These are phyloP conservation scores for Kodamaea arcana DNA, from an alignment of 1,139 yeast species.

Conservation along the genomic window DNA sequence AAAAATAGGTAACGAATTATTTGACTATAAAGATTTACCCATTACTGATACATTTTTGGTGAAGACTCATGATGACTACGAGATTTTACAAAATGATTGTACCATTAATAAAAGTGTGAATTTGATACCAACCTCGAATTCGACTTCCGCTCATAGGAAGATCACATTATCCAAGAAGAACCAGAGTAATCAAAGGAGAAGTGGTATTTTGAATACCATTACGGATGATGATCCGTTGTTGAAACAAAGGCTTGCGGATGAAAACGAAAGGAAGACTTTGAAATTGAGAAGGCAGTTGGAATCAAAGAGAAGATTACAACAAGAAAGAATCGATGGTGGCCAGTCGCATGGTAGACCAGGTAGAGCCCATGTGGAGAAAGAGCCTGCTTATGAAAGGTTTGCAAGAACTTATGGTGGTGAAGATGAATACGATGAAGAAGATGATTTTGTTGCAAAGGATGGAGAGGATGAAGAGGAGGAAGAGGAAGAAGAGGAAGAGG, in stretches of 20 bases:
- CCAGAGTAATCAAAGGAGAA: slow-evolving; percentile 57
- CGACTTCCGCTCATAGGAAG: slow-evolving; percentile 74
- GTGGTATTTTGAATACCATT: slow-evolving; percentile 57
- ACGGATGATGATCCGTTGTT: slow-evolving; percentile 86
- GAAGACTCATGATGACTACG: slow-evolving; percentile 66
- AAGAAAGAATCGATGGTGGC: slow-evolving; percentile 36
- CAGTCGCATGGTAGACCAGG: slow-evolving; percentile 13
- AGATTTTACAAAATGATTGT: slow-evolving; percentile 58
- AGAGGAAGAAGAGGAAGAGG: slow-evolving; percentile 37
- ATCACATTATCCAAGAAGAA: slow-evolving; percentile 70
- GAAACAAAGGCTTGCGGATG: slow-evolving; percentile 77
- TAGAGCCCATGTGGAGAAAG: slow-evolving; percentile 21
- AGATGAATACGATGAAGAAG: slow-evolving; percentile 44
- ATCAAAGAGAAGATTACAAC: slow-evolving; percentile 47
- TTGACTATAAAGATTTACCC: slow-evolving; percentile 69
- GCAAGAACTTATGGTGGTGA: slow-evolving; percentile 40
- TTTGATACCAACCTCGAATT: slow-evolving; percentile 84
- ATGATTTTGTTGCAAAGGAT: slow-evolving; percentile 40
- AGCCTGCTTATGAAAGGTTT: slow-evolving; percentile 39
- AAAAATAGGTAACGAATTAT: slow-evolving; percentile 82
- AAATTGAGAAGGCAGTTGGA: slow-evolving; percentile 68
- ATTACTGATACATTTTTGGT: slow-evolving; percentile 71
- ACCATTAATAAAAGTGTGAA: slow-evolving; percentile 55
- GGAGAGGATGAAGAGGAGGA: slow-evolving; percentile 53
- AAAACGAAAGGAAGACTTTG: slow-evolving; percentile 66